Percentiles rank a stretch among this genome's conserved stretches.
Conservation (phyloP, 768 basidiomycete species). For the Candolleomyces efflorescens region DNA sequence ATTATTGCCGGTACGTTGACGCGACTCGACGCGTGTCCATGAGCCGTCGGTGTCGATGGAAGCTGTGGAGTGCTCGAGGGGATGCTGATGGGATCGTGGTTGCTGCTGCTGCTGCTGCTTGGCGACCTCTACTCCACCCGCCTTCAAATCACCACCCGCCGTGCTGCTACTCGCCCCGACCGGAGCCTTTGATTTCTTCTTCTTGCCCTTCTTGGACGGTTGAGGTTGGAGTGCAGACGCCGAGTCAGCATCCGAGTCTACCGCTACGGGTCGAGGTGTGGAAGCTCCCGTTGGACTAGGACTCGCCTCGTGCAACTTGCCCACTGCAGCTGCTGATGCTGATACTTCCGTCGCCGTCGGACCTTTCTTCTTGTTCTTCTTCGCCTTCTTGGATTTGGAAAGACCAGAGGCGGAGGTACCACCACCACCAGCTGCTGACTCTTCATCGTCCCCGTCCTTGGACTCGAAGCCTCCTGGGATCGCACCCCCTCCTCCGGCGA, state of each 20-base stretch:
- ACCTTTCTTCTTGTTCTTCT: slow-evolving; percentile 30
- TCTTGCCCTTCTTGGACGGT: slow-evolving; percentile 9
- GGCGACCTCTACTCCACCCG: not conserved
- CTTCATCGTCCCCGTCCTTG: not conserved
- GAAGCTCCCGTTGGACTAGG: too few relatives aligned
- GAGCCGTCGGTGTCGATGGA: slow-evolving; percentile 53
- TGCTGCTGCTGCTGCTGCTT: slow-evolving; percentile 3
- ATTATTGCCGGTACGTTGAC: slow-evolving; percentile 17
- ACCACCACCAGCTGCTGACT: slow-evolving; percentile 20
- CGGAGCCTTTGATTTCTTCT: slow-evolving; percentile 4
- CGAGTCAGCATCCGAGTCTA: slow-evolving; percentile 2
- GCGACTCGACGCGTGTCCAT: slow-evolving; percentile 69
- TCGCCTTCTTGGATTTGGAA: slow-evolving; percentile 38
- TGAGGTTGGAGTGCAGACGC: slow-evolving; percentile 1
- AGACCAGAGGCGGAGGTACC: slow-evolving; percentile 26
- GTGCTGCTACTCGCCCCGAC: too few relatives aligned
- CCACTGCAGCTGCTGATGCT: slow-evolving; percentile 7
- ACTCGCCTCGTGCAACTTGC: slow-evolving; percentile 3
- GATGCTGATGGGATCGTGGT: slow-evolving; percentile 16
- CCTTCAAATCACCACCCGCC: too few relatives aligned
- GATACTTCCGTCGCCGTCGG: not conserved
- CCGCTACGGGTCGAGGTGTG: not conserved
- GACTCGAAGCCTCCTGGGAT: not conserved
- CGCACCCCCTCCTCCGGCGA: too few relatives aligned
- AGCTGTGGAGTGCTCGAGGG: slow-evolving; percentile 28